phyloP scores from a whole-genome alignment of 345 rosid species.

The Psidium friedrichsthalianum region DNA sequence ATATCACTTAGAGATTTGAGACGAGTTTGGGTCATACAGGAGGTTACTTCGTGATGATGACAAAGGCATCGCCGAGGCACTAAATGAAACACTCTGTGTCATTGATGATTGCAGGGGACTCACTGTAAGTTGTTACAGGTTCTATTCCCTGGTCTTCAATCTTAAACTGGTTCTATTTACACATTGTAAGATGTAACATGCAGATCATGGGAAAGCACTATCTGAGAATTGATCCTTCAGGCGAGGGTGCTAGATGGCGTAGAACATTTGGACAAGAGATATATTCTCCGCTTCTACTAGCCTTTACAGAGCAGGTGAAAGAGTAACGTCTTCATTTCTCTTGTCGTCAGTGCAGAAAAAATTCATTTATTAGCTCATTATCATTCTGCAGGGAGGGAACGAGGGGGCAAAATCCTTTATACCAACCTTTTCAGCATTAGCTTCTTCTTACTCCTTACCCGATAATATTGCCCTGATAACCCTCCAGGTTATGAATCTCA shows the following conservation, averaged over 20 bases:
- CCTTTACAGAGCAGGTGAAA: conserved; percentile 60
- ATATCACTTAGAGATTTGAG: background rate
- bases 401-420: conserved; percentile 39
- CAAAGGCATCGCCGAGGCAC: conserved; percentile 66
- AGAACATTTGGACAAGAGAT: conserved; percentile 83
- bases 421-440: conserved; percentile 62
- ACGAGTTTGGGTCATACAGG: conserved; percentile 23
- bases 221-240: conserved; percentile 63
- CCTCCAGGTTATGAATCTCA: conserved; percentile 44
- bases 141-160: background rate
- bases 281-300: conserved; percentile 83
- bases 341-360: background rate
- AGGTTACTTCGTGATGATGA: conserved; percentile 84
- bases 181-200: background rate
- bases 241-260: conserved; percentile 92
- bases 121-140: conserved; percentile 31
- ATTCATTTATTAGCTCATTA: background rate
- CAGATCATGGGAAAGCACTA: conserved; percentile 91
- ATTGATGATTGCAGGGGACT: conserved; percentile 58
- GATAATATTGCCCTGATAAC: conserved; percentile 70
- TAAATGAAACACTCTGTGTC: conserved; percentile 82
- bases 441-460: conserved; percentile 67
- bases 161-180: background rate
- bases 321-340: background rate
- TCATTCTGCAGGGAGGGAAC: conserved; percentile 40